phyloP scores from a whole-genome alignment of 495 filamentous ascomycete species.

The Sordaria brevicollis region DNA sequence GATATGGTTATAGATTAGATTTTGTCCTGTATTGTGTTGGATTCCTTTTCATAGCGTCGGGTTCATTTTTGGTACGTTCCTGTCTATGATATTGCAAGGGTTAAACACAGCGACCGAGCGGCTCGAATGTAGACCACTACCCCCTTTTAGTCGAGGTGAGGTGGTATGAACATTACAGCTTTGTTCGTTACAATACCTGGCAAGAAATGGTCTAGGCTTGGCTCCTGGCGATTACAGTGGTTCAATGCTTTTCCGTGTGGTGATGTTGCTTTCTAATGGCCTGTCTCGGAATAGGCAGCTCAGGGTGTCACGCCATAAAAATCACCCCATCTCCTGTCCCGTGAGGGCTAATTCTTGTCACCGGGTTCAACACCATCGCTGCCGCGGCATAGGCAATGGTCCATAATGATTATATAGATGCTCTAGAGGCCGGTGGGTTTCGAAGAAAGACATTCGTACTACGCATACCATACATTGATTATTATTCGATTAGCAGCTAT shows the following conservation, averaged over 20 bases:
- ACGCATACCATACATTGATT: neutral
- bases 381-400: neutral
- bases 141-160: neutral
- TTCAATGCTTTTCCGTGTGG: neutral
- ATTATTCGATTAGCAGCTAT: neutral
- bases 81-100: neutral
- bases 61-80: neutral
- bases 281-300: neutral
- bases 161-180: neutral
- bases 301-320: neutral
- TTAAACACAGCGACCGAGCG: neutral
- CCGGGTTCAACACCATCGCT: neutral
- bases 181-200: neutral
- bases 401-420: neutral
- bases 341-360: neutral
- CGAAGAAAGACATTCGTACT: neutral
- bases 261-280: neutral
- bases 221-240: neutral
- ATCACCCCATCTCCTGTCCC: neutral
- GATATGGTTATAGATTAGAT: conserved; percentile 5
- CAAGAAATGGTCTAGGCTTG: neutral
- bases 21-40: conserved; percentile 5
- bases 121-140: neutral
- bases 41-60: neutral
- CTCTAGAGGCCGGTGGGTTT: neutral